phyloP scores from a whole-genome alignment of 345 rosid genomes.

The Linum lewisii region DNA sequence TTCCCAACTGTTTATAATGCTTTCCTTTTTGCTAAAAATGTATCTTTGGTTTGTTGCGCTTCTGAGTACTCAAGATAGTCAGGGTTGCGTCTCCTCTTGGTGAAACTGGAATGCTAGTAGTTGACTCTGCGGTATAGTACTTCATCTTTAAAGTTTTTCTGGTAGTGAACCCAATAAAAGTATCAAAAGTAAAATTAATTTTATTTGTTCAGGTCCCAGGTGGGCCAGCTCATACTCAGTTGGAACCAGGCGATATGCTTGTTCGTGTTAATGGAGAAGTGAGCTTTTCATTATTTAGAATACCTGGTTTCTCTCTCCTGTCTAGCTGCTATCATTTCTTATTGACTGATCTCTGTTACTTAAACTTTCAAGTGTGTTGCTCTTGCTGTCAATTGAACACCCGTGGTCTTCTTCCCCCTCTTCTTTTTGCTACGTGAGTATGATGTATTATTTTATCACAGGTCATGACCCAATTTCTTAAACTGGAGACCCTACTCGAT shows the following conservation, averaged over 20 bases:
- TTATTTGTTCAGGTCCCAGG: slow-evolving; percentile 66
- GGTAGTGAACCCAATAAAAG: neutral
- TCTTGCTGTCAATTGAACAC: neutral
- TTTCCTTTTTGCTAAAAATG: neutral
- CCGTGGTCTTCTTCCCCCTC: neutral
- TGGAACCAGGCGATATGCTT: slow-evolving; percentile 96
- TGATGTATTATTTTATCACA: slow-evolving; percentile 20
- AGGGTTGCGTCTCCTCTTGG: slow-evolving; percentile 65
- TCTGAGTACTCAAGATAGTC: slow-evolving; percentile 48
- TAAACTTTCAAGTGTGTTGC: neutral
- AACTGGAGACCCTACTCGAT: slow-evolving; percentile 74
- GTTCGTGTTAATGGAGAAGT: slow-evolving; percentile 81
- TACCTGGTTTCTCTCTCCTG: slow-evolving; percentile 1
- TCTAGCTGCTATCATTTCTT: neutral
- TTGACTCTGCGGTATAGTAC: slow-evolving; percentile 70
- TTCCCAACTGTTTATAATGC: neutral
- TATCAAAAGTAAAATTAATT: slow-evolving; percentile 5
- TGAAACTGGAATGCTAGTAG: slow-evolving; percentile 97
- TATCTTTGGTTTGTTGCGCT: slow-evolving; percentile 9
- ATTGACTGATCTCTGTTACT: slow-evolving; percentile 12
- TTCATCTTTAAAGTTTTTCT: neutral
- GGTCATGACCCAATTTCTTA: slow-evolving; percentile 83
- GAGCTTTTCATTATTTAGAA: slow-evolving; percentile 19
- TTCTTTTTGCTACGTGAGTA: slow-evolving; percentile 3
- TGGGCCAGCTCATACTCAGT: slow-evolving; percentile 73